phyloP scores from a whole-genome alignment of 2,329 filamentous ascomycete genomes.

The Epichloe sp. region DNA sequence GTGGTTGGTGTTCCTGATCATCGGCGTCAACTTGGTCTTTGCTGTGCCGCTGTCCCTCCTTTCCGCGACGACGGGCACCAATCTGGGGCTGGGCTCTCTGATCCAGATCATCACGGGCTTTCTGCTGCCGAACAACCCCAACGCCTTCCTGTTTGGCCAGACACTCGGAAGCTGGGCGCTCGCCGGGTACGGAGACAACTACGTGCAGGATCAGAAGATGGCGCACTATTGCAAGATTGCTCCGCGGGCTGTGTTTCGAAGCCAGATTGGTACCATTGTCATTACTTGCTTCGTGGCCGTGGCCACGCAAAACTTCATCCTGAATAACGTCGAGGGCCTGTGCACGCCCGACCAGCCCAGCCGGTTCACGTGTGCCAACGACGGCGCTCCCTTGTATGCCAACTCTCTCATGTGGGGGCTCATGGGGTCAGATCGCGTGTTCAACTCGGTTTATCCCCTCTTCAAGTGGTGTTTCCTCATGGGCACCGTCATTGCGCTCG shows the following conservation, averaged over 20 bases:
- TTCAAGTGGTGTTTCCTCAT: constrained; percentile 29
- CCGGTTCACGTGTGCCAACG: constrained; percentile 35
- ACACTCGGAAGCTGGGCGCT: constrained; percentile 12
- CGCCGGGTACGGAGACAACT: constrained; percentile 26
- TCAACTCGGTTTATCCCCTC: constrained; percentile 27
- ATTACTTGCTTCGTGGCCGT: constrained; percentile 33
- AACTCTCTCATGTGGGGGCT: constrained; percentile 30
- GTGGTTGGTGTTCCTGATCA: constrained; percentile 29
- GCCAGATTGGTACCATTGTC: constrained; percentile 32
- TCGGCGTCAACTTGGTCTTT: constrained; percentile 26
- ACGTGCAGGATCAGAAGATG: constrained; percentile 36
- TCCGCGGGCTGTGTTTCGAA: constrained; percentile 31
- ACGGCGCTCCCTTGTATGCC: constrained; percentile 31
- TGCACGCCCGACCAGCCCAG: constrained; percentile 20
- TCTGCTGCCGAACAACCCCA: constrained; percentile 12
- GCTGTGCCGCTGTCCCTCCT: constrained; percentile 30
- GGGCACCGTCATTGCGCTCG: constrained; percentile 21
- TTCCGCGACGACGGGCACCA: constrained; percentile 31
- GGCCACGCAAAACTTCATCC: constrained; percentile 29
- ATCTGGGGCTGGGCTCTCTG: constrained; percentile 27
- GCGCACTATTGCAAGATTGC: constrained; percentile 39
- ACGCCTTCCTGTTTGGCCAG: constrained; percentile 14
- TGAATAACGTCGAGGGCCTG: constrained; percentile 20
- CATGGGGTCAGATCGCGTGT: constrained; percentile 35
- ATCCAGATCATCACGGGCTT: constrained; percentile 26